Base-by-base conservation (phyloP, 208 protist species). In the Borovskyia barvae region DNA sequence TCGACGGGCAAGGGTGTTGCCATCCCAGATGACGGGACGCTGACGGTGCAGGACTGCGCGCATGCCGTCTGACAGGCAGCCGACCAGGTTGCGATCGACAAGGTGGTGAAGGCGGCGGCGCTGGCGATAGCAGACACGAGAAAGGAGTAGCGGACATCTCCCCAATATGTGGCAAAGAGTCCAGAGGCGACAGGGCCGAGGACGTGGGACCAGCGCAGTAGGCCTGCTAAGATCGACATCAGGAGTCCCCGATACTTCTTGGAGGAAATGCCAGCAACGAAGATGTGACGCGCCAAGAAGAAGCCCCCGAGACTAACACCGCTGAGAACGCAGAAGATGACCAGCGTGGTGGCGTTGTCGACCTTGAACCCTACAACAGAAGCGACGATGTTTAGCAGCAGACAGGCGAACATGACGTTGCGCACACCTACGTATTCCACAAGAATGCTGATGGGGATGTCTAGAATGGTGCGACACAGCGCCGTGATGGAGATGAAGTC, bases 251-350 rank as follows among this genome's bases (percentile, higher is more conserved):
- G 80, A 37, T 92, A 79, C 56, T 78, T 73, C 47, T 76, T 80
- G n/a, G 80, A 78, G 17, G 73, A 67, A 25, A 88, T 75, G 4
- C 73, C 62, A 8, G 84, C 54, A 14, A 90, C 85, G 32, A 92
- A 90, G 25, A 95, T 87, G 73, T 93, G 85, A 0, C 84, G 83
- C 20, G 85, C 50, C 1, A 95, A 61, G 54, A 95, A 93, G 65
- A 90, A 92, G 35, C 65, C 71, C 11, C 89, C 85, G 28, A 82
- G 72, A 7, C 83, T 90, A 51, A 76, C 55, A 1, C 85, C 83
- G 51, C 78, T 84, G n/a, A 91, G 40, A 1, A 81, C 53, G 54
- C 82, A 81, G 57, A 82, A 95, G 26, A 55, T 6, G 3, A 49
- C 41, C 19, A 91, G 67, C 24, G 64, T 66, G 3, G 47, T 14